Base-by-base conservation (phyloP, 495 filamentous ascomycete species). In the Chaetomidium leptoderma region DNA sequence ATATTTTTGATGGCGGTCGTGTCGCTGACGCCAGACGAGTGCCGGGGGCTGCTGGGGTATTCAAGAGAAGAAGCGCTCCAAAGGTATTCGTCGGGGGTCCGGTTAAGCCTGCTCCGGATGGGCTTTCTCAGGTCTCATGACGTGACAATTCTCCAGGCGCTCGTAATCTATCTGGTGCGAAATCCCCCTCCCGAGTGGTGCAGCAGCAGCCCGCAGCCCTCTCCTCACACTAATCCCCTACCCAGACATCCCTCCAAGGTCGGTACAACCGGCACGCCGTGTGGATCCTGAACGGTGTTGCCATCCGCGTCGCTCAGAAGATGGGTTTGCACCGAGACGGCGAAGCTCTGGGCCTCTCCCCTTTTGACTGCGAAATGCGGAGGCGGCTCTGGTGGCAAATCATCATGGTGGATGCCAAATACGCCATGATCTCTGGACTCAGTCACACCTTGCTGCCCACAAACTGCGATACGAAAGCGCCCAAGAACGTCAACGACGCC, bases 341-440 rank as follows among this genome's bases (percentile, higher is more conserved):
- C 21, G 81, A 83, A 11, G 73, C 79, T 16, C 81, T 89, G 57
- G 81, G 83, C 0, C 79, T 90, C n/a, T 62, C 77, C 5, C 78
- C 85, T 3, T 81, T 83, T 53, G 84, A 88, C 61, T 80, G 85
- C 16, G 86, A 90, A 62, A 84, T 86, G 66, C 77, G 86, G 17
- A 77, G 86, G 51, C 76, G 86, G 1, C 68, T 88, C 35, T 90
- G 86, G 86, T 90, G 85, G 86, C 83, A 86, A 58, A 86, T 89
- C 33, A 72, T 87, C 60, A 77, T 86, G 55, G 80, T 87, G 61
- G 87, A 90, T 53, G 74, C 73, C 29, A 74, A 75, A 56, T 75
- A 71, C 49, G 74, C 78, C 33, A 79, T 86, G 53, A 75, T 87
- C 36, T 82, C 86, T 45, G 87, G 87, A 26, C 82, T 85, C 16